Conservation (phyloP, 371 early-diverging fungal genomes). For the Syncephalastrum contaminatum region DNA sequence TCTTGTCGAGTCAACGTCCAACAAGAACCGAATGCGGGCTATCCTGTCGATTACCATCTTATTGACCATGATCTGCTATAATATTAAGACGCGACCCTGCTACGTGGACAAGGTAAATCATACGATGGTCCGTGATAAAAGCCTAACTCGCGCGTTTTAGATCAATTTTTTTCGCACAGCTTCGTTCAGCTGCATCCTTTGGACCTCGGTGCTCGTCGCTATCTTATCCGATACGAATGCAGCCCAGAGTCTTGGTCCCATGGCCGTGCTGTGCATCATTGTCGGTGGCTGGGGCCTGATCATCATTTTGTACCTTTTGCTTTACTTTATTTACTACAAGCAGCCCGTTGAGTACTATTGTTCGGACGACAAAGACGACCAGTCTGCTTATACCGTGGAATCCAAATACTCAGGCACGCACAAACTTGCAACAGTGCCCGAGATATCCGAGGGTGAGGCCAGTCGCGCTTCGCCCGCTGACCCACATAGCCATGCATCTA, state of each 20-base stretch:
- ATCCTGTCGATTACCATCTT: constrained; percentile 56
- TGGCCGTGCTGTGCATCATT: constrained; percentile 53
- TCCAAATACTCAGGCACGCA: too few relatives aligned
- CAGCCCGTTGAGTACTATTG: constrained; percentile 9
- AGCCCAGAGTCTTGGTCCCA: constrained; percentile 42
- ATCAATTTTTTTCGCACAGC: constrained; percentile 61
- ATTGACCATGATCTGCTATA: constrained; percentile 63
- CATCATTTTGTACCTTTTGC: constrained; percentile 41
- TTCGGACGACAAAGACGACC: neutral
- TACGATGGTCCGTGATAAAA: neutral
- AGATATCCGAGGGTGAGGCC: too few relatives aligned
- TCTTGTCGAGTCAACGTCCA: constrained; percentile 55
- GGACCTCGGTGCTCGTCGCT: constrained; percentile 55
- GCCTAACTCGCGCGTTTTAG: constrained; percentile 9
- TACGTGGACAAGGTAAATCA: constrained; percentile 54
- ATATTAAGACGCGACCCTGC: constrained; percentile 57
- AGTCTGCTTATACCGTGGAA: too few relatives aligned
- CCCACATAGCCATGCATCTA: too few relatives aligned
- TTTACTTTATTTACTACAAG: constrained; percentile 45
- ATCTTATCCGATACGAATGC: constrained; percentile 49
- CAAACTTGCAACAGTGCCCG: too few relatives aligned
- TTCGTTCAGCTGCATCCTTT: constrained; percentile 58
- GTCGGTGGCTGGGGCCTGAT: constrained; percentile 55
- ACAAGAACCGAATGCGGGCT: constrained; percentile 50
- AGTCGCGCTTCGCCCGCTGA: too few relatives aligned